Conservation (phyloP, 75 land plant genomes). For the Cunninghamia lanceolata region DNA sequence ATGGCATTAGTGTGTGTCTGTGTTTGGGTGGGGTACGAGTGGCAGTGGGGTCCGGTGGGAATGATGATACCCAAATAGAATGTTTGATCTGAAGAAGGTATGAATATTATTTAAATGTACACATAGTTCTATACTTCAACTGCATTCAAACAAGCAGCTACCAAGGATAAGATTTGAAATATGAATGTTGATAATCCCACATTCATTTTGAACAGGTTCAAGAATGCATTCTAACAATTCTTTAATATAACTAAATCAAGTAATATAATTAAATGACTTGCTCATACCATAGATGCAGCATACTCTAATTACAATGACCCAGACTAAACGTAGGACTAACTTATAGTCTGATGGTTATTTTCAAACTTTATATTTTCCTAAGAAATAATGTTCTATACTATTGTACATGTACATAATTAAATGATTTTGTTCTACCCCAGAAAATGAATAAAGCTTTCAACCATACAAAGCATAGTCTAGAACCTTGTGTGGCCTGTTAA, state of each 20-base stretch:
- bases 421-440: background rate
- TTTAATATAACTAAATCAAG: background rate
- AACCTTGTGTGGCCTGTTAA: constrained; percentile 88
- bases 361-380: too few relatives aligned
- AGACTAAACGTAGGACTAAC: background rate
- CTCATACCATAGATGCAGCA: background rate
- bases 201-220: background rate
- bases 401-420: background rate
- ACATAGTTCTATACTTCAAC: too few relatives aligned
- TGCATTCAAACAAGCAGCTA: too few relatives aligned
- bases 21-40: too few relatives aligned
- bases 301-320: background rate
- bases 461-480: background rate
- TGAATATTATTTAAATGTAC: too few relatives aligned
- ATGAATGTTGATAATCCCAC: background rate
- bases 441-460: background rate
- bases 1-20: too few relatives aligned
- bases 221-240: background rate
- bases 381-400: background rate
- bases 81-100: too few relatives aligned
- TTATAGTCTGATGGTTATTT: too few relatives aligned
- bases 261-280: background rate
- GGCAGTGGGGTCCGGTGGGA: too few relatives aligned
- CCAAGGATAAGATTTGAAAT: too few relatives aligned
- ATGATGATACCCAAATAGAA: too few relatives aligned